Evolutionary conservation across 169 alveolate species (phyloP).

Genomic region (Plasmodium inui): DNA sequence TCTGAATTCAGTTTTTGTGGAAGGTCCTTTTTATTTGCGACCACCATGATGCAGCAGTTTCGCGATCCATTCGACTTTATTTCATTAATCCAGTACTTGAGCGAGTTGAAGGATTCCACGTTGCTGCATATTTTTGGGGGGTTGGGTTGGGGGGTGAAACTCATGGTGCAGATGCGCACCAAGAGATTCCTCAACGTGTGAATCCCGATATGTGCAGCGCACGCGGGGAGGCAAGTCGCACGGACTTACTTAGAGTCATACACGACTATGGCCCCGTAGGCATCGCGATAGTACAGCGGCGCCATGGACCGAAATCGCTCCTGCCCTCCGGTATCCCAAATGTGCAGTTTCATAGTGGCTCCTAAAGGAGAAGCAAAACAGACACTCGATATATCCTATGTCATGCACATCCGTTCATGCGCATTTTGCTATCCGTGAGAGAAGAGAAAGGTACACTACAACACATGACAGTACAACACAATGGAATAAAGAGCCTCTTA

Average conservation of each 20-base stretch:
- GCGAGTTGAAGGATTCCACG: conserved; percentile 78
- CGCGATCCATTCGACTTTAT: conserved; percentile 82
- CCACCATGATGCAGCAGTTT: conserved; percentile 81
- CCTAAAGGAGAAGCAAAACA: conserved; percentile 65
- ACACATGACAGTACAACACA: background rate
- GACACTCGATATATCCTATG: background rate
- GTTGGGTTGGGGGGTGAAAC: background rate
- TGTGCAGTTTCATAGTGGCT: conserved; percentile 86
- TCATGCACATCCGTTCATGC: background rate
- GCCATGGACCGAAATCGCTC: conserved; percentile 91
- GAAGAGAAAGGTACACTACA: background rate
- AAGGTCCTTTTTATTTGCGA: conserved; percentile 84
- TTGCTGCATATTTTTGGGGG: conserved; percentile 27
- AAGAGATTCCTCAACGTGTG: background rate
- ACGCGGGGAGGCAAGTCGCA: conserved; percentile 25
- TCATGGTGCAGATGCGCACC: background rate
- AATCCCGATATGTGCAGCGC: background rate
- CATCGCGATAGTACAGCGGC: conserved; percentile 92
- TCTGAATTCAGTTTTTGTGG: conserved; percentile 68
- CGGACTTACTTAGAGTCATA: conserved; percentile 86
- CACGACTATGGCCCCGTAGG: conserved; percentile 91
- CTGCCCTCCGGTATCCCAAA: conserved; percentile 97
- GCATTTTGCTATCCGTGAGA: background rate
- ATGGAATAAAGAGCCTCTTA: conserved; percentile 22
- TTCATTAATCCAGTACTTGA: conserved; percentile 83